phyloP scores from a whole-genome alignment of 75 land plant genomes.

The Cryptomeria japonica region DNA sequence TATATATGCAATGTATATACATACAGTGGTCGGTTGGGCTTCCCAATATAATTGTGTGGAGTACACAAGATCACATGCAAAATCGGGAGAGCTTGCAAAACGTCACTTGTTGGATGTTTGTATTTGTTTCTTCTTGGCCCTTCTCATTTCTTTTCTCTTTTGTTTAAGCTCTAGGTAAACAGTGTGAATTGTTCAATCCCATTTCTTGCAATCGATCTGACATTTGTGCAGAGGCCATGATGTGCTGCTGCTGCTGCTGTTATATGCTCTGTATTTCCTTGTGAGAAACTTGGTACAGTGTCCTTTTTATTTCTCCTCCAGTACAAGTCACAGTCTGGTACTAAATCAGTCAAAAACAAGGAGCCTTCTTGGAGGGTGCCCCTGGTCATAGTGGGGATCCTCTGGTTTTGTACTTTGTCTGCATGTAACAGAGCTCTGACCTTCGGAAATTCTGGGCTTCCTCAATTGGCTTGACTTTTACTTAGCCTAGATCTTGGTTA shows the following conservation, averaged over 20 bases:
- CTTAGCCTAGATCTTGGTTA: neutral
- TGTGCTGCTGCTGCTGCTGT: neutral
- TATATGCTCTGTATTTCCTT: neutral
- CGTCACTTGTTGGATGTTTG: neutral
- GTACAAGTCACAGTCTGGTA: neutral
- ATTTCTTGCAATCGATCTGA: conserved; percentile 1
- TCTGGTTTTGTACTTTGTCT: neutral
- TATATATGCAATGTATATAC: neutral
- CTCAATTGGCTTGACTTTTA: neutral
- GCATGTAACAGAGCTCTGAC: neutral
- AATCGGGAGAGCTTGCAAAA: neutral
- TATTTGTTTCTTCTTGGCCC: neutral
- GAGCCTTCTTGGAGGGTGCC: too few relatives aligned
- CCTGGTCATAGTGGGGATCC: neutral
- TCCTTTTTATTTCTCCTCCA: neutral
- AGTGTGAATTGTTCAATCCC: neutral
- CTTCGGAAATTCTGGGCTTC: neutral
- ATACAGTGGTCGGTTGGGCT: neutral
- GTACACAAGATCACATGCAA: neutral
- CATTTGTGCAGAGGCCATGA: conserved; percentile 7
- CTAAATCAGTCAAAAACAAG: neutral
- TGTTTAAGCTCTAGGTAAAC: neutral
- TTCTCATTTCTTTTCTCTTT: neutral
- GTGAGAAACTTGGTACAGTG: conserved; percentile 3
- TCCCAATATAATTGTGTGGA: neutral